Percentiles rank a stretch among this genome's conserved stretches.
These are phyloP conservation scores for Pluteus cervinus DNA, from an alignment of 768 basidiomycete genomes.

Conservation along the genomic window DNA sequence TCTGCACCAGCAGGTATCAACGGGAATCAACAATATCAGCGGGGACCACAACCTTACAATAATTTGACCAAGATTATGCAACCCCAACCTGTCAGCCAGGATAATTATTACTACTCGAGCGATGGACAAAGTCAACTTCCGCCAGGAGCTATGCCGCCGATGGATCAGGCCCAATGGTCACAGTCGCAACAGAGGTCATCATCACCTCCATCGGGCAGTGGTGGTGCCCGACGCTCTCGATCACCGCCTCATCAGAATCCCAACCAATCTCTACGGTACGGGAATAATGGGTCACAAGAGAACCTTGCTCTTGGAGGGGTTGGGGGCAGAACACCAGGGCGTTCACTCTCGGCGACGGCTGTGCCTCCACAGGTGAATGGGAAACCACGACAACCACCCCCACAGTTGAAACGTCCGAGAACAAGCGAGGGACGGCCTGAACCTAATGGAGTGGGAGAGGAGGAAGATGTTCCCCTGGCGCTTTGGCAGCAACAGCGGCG, in stretches of 20 bases:
- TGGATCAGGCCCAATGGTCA: conserved; percentile 30
- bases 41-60: conserved; percentile 21
- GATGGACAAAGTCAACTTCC: conserved; percentile 37
- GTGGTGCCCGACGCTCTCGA: conserved; percentile 44
- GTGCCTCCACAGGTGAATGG: conserved; percentile 38
- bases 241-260: conserved; percentile 44
- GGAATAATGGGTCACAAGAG: conserved; percentile 29
- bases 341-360: conserved; percentile 70
- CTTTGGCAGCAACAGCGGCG: conserved; percentile 74
- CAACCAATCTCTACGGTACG: conserved; percentile 25
- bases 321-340: conserved; percentile 40
- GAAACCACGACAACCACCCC: conserved; percentile 52
- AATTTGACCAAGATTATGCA: conserved; percentile 16
- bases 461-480: conserved; percentile 78
- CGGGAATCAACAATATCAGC: conserved; percentile 24
- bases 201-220: conserved; percentile 21
- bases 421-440: conserved; percentile 31
- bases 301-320: conserved; percentile 17
- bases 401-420: conserved; percentile 33
- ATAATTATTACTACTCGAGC: conserved; percentile 33
- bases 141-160: conserved; percentile 60
- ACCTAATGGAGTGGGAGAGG: conserved; percentile 41
- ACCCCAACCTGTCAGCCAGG: conserved; percentile 22
- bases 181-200: conserved; percentile 23
- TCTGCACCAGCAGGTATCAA: conserved; percentile 16